Conservation (phyloP, 768 basidiomycete genomes). For the Suillus tomentosus region DNA sequence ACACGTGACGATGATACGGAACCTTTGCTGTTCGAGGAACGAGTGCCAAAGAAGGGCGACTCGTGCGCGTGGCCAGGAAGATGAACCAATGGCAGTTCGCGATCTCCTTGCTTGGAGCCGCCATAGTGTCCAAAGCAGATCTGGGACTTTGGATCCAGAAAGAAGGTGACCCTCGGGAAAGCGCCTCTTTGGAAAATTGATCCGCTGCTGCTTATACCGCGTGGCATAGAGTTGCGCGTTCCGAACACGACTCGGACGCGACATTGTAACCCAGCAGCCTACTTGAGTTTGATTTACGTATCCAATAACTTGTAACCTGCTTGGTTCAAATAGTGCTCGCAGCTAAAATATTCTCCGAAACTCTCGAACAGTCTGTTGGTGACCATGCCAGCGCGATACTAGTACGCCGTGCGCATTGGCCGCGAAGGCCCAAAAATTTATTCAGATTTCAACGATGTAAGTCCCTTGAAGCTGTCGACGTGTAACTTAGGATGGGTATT, state of each 20-base stretch:
- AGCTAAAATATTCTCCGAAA: not conserved
- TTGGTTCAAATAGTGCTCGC: not conserved
- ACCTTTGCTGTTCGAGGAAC: no score
- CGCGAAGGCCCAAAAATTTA: constrained; percentile 36
- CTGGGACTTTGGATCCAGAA: no score
- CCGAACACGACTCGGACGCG: not conserved
- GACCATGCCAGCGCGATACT: constrained; percentile 24
- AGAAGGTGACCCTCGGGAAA: no score
- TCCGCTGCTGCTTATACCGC: not conserved
- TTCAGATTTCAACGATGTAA: constrained; percentile 29
- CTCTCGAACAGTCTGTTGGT: not conserved
- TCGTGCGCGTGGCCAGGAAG: no score
- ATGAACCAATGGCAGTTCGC: no score
- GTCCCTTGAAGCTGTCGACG: constrained; percentile 8
- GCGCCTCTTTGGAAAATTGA: no score
- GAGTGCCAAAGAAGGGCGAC: no score
- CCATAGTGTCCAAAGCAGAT: no score
- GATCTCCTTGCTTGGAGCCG: no score
- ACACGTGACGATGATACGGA: no score
- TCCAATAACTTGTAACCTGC: not conserved
- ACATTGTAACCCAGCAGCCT: not conserved
- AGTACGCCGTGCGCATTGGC: constrained; percentile 38
- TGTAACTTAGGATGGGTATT: not conserved
- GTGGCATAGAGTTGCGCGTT: not conserved
- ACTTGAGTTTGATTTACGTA: not conserved